These are phyloP conservation scores for Hanseniaspora meyeri DNA, from an alignment of 805 yeast genomes.

Conservation along the genomic window DNA sequence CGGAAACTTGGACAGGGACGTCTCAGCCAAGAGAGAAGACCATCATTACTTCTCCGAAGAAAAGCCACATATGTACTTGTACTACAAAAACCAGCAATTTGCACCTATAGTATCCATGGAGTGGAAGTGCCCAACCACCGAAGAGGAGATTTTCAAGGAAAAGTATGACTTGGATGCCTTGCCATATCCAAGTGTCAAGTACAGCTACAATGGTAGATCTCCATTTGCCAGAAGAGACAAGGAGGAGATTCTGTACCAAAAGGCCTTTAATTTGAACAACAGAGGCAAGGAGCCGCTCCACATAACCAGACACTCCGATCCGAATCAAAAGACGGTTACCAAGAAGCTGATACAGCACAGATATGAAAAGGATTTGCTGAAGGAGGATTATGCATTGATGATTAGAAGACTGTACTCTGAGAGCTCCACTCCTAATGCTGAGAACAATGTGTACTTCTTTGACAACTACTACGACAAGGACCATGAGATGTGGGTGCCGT, in stretches of 20 bases:
- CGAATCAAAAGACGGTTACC: constrained; percentile 21
- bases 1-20: constrained; percentile 84
- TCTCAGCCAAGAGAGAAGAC: constrained; percentile 72
- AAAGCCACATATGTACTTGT: constrained; percentile 63
- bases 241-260: constrained; percentile 5
- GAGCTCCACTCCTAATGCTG: constrained; percentile 21
- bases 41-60: constrained; percentile 53
- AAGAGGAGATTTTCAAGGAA: constrained; percentile 3
- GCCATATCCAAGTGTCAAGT: constrained; percentile 26
- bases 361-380: constrained; percentile 24
- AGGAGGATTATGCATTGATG: constrained; percentile 24
- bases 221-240: constrained; percentile 57
- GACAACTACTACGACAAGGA: constrained; percentile 1
- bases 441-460: not conserved
- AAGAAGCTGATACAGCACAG: constrained; percentile 25
- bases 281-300: not conserved
- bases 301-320: not conserved
- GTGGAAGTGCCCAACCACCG: constrained; percentile 38
- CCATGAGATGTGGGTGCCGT: not conserved
- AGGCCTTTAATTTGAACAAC: constrained; percentile 3
- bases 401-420: constrained; percentile 25
- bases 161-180: constrained; percentile 14
- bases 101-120: constrained; percentile 76
- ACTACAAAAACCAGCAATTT: constrained; percentile 63
- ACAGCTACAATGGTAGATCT: constrained; percentile 49